A percentile compares a stretch with the other conserved stretches of the same genome.
Evolutionary conservation across 805 yeast genomes (phyloP).

Genomic region (Starmerella bacillaris): DNA sequence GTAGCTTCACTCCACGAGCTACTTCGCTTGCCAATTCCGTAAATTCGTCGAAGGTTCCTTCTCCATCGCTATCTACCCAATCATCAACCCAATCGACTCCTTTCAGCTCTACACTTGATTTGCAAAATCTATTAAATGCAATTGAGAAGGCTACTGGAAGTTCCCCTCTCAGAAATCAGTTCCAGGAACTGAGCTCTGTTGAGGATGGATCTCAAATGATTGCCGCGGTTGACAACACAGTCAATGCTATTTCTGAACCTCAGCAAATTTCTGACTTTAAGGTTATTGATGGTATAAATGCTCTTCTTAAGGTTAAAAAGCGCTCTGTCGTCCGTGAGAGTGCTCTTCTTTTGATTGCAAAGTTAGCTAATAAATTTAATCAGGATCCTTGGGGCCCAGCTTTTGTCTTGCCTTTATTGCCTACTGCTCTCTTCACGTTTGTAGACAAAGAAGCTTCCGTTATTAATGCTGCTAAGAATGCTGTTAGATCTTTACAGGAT

Average conservation of each 20-base stretch:
- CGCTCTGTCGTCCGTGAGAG: slow-evolving; percentile 62
- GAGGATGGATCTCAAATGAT: slow-evolving; percentile 38
- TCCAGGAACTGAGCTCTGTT: slow-evolving; percentile 36
- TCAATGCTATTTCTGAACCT: slow-evolving; percentile 33
- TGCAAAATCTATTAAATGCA: slow-evolving; percentile 57
- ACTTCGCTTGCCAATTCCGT: no score
- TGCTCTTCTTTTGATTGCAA: slow-evolving; percentile 41
- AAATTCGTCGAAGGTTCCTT: slow-evolving; percentile 1
- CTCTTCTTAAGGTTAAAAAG: slow-evolving; percentile 57
- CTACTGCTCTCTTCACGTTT: slow-evolving; percentile 47
- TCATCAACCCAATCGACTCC: slow-evolving; percentile 33
- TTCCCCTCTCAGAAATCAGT: slow-evolving; percentile 46
- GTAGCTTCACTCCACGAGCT: neutral
- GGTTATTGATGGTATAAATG: slow-evolving; percentile 40
- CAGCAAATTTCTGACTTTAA: slow-evolving; percentile 45
- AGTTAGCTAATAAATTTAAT: slow-evolving; percentile 43
- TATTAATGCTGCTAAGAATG: slow-evolving; percentile 66
- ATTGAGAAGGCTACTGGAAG: slow-evolving; percentile 39
- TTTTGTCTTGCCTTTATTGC: slow-evolving; percentile 44
- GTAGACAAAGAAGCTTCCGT: slow-evolving; percentile 82
- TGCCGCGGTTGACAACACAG: slow-evolving; percentile 36
- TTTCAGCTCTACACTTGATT: slow-evolving; percentile 31
- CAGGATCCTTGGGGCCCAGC: slow-evolving; percentile 56
- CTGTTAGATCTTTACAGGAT: slow-evolving; percentile 52
- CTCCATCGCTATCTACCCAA: slow-evolving; percentile 18